Evolutionary conservation across 2,329 filamentous ascomycete species (phyloP).

Genomic region (Fusarium tuaranense): DNA sequence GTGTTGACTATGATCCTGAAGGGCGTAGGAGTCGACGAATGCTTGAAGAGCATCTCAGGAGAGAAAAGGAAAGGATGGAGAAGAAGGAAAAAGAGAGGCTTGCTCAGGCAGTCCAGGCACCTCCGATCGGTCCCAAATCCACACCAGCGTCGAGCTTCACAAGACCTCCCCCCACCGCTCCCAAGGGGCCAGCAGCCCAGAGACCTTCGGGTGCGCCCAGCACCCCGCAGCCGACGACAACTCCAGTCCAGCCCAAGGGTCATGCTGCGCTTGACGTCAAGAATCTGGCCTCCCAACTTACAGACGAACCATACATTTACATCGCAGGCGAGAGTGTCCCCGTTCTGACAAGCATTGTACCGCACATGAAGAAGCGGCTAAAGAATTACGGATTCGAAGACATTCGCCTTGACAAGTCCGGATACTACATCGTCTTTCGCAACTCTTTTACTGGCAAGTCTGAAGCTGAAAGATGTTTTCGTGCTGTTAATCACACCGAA

Average conservation of each 20-base stretch:
- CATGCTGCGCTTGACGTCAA: slow-evolving; percentile 72
- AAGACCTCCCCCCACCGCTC: slow-evolving; percentile 81
- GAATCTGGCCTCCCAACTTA: slow-evolving; percentile 75
- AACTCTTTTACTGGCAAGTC: slow-evolving; percentile 80
- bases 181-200: slow-evolving; percentile 81
- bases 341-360: slow-evolving; percentile 84
- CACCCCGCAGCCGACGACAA: slow-evolving; percentile 49
- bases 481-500: slow-evolving; percentile 80
- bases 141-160: slow-evolving; percentile 44
- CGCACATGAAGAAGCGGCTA: slow-evolving; percentile 89
- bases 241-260: slow-evolving; percentile 37
- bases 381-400: slow-evolving; percentile 86
- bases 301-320: slow-evolving; percentile 88
- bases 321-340: slow-evolving; percentile 89
- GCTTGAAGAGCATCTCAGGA: slow-evolving; percentile 79
- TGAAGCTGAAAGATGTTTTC: slow-evolving; percentile 85
- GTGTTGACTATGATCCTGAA: slow-evolving; percentile 90
- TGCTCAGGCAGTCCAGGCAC: slow-evolving; percentile 48
- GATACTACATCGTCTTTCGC: slow-evolving; percentile 93
- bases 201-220: slow-evolving; percentile 50
- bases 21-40: slow-evolving; percentile 84
- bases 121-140: slow-evolving; percentile 54
- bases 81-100: slow-evolving; percentile 60
- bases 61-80: slow-evolving; percentile 72
- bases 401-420: slow-evolving; percentile 84